A percentile compares a stretch with the other conserved stretches of the same genome.
Conservation (phyloP, 2,329 filamentous ascomycete species). For the Teratosphaeria pseudoeucalypti region DNA sequence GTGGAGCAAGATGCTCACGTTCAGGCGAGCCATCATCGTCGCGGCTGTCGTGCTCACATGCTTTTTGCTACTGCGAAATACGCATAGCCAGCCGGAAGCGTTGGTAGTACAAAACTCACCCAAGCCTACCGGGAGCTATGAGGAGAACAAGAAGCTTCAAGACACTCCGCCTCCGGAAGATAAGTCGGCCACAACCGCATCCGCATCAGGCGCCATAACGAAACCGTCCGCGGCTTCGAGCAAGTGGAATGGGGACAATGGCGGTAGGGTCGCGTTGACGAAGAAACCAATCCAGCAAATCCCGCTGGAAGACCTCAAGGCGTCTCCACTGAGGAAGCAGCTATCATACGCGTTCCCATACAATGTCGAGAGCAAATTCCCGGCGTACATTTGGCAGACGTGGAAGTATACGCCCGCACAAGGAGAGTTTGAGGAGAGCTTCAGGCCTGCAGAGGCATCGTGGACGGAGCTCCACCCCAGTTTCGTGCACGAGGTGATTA, state of each 20-base stretch:
- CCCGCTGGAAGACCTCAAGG: conserved; percentile 57
- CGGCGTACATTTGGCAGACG: conserved; percentile 98
- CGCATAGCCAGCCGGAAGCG: conserved; percentile 33
- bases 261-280: conserved; percentile 17
- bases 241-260: conserved; percentile 15
- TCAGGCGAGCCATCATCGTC: conserved; percentile 62
- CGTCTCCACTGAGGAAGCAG: conserved; percentile 64
- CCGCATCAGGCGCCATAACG: neutral
- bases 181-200: conserved; percentile 5
- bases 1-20: conserved; percentile 56
- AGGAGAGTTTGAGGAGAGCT: conserved; percentile 59
- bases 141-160: conserved; percentile 26
- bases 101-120: conserved; percentile 23
- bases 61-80: conserved; percentile 58
- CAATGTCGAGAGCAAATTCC: conserved; percentile 78
- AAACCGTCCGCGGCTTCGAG: conserved; percentile 21
- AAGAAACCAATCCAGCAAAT: conserved; percentile 47
- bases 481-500: conserved; percentile 94
- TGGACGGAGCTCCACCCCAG: conserved; percentile 82
- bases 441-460: conserved; percentile 75
- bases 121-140: conserved; percentile 26
- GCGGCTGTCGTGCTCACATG: conserved; percentile 59
- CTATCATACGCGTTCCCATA: conserved; percentile 91
- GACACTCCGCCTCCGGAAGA: conserved; percentile 10
- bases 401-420: conserved; percentile 83